Percentiles rank a stretch among this genome's conserved stretches.
Conservation (phyloP, 805 yeast genomes). For the Soucietia sequanensis region DNA sequence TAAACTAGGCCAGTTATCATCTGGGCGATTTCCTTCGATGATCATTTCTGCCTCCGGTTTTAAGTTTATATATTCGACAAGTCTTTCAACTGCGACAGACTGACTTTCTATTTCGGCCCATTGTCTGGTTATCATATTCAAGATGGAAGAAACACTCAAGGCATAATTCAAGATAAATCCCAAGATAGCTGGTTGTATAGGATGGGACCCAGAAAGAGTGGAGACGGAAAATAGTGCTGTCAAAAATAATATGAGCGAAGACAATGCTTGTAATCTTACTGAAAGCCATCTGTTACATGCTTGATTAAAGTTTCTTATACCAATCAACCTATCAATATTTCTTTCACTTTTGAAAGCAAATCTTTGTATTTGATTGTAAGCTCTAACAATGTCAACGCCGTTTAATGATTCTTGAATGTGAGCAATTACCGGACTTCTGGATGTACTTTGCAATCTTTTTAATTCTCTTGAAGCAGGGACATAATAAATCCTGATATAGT, state of each 20-base stretch:
- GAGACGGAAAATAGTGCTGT: constrained; percentile 18
- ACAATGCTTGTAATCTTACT: constrained; percentile 22
- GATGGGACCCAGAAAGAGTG: constrained; percentile 14
- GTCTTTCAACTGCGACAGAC: constrained; percentile 24
- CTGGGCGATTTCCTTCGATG: constrained; percentile 11
- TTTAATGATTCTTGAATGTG: constrained; percentile 25
- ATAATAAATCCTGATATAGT: constrained; percentile 18
- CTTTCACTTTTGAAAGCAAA: constrained; percentile 15
- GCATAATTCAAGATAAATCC: constrained; percentile 30
- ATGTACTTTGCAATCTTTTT: constrained; percentile 20
- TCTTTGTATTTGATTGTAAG: constrained; percentile 18
- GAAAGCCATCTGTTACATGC: constrained; percentile 27
- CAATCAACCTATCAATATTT: constrained; percentile 12
- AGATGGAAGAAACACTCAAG: constrained; percentile 18
- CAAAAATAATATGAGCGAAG: constrained; percentile 17
- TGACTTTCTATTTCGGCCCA: constrained; percentile 27
- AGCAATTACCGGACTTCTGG: constrained; percentile 22
- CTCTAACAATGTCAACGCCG: constrained; percentile 25
- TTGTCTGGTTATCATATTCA: constrained; percentile 19
- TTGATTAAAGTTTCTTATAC: constrained; percentile 3
- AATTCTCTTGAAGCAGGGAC: constrained; percentile 25
- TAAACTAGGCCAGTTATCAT: constrained; percentile 18
- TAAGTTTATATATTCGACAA: constrained; percentile 23
- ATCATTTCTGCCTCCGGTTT: constrained; percentile 15
- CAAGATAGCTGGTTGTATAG: constrained; percentile 22